Base-by-base conservation (phyloP, 2,329 filamentous ascomycete genomes). In the Colletotrichum sp. region DNA sequence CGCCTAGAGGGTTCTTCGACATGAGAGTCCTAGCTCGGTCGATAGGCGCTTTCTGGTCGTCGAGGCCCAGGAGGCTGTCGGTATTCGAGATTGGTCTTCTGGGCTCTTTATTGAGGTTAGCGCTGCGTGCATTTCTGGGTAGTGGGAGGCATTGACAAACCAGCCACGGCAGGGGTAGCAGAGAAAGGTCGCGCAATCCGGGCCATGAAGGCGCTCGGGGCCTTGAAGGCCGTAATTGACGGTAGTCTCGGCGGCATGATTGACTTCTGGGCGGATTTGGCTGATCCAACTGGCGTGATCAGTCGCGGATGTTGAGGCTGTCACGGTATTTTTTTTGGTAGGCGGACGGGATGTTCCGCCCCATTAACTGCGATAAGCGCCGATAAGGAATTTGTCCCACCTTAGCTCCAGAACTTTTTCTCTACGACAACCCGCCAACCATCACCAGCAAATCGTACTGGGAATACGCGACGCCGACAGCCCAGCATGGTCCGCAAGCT, bases 401-500 rank as follows among this genome's bases (percentile, higher is more conserved):
- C 58, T 72, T 27, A 63, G 57, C 62, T 74, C 66, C 47, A 67
- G 61, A 73, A 69, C 58, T 66, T 63, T 65, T 74, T 55, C 34
- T 65, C 24, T 31, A 31, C 51, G 63, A 68, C 63, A 57, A 38
- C 43, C n/a, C 29, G 64, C 33, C 43, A 58, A 51, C 29, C 54
- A 58, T 36, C 64, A 67, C 54, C 47, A n/a, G 62, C 57, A 63
- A 38, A 55, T n/a, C 34, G 24, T 16, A 27, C 27, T 29, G 57
- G 55, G 16, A 43, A 58, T 33, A 36, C 47, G 63, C 34, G 29
- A 72, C 36, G 43, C 18, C 34, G 12, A 34, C 24, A 66, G 69
- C 62, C 59, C 82, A 89, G 78, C 29, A 98, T 98, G 97, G 95
- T 98, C 78, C 93, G 97, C 79, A 95, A 98, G 88, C 92, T 99